phyloP scores from a whole-genome alignment of 345 rosid genomes.

The Hibiscus tridactylites region DNA sequence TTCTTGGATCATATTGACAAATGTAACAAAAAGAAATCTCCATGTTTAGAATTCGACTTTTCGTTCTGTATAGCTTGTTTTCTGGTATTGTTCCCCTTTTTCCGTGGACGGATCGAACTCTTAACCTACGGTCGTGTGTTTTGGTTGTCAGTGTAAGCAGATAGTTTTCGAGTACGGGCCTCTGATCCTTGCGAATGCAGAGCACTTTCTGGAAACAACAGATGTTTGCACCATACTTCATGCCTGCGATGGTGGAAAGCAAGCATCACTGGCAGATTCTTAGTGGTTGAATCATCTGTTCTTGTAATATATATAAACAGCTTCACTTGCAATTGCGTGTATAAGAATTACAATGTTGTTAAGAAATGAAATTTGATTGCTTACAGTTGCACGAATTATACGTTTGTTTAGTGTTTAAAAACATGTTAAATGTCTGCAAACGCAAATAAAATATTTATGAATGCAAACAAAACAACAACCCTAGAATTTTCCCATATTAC shows the following conservation, averaged over 20 bases:
- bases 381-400: too few relatives aligned
- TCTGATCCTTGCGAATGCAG: conserved; percentile 52
- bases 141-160: conserved; percentile 65
- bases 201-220: conserved; percentile 64
- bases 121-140: background rate
- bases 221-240: conserved; percentile 65
- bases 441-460: too few relatives aligned
- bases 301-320: background rate
- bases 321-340: too few relatives aligned
- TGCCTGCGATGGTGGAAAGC: conserved; percentile 33
- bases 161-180: conserved; percentile 89
- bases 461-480: too few relatives aligned
- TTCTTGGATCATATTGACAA: too few relatives aligned
- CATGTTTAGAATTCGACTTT: background rate
- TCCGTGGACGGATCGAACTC: background rate
- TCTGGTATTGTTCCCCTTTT: background rate
- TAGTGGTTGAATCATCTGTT: conserved; percentile 8
- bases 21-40: too few relatives aligned
- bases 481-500: too few relatives aligned
- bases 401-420: too few relatives aligned
- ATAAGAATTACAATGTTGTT: too few relatives aligned
- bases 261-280: conserved; percentile 37
- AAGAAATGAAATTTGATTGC: too few relatives aligned
- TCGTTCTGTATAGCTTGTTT: background rate
- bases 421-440: too few relatives aligned